Conservation (phyloP, 2,329 filamentous ascomycete species). For the Eutypella sp. region DNA sequence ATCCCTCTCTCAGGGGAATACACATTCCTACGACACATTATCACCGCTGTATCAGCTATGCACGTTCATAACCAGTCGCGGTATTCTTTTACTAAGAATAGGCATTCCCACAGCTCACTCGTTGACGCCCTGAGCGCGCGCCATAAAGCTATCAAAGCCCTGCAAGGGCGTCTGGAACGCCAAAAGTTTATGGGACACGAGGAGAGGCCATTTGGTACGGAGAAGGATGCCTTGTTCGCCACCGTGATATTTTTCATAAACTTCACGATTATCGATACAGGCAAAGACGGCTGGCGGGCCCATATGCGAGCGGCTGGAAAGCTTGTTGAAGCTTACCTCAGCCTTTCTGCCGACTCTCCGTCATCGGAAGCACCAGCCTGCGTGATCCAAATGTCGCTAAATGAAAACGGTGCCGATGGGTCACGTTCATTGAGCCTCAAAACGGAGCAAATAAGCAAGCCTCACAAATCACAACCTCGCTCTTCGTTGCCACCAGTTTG, state of each 20-base stretch:
- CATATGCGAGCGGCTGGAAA: conserved; percentile 42
- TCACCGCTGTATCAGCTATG: conserved; percentile 44
- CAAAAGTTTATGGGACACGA: conserved; percentile 3
- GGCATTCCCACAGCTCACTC: conserved; percentile 27
- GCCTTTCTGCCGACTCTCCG: background rate
- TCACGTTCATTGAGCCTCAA: background rate
- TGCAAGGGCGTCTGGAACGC: conserved; percentile 34
- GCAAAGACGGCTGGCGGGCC: conserved; percentile 39
- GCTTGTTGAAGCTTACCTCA: conserved; percentile 24
- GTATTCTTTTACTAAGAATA: conserved; percentile 22
- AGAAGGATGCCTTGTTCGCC: conserved; percentile 42
- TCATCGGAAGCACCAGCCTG: too few species aligned
- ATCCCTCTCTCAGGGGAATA: conserved; percentile 41
- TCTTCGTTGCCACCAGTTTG: background rate
- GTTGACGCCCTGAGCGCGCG: conserved; percentile 44
- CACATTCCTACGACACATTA: conserved; percentile 42
- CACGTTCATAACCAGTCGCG: conserved; percentile 43
- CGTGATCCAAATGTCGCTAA: background rate
- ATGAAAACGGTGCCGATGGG: background rate
- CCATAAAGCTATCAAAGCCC: conserved; percentile 40
- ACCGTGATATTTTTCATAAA: conserved; percentile 48
- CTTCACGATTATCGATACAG: conserved; percentile 46
- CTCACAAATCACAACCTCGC: background rate
- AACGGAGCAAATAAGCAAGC: background rate
- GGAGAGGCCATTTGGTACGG: conserved; percentile 32